Base-by-base conservation (phyloP, 129 eudicot species). In the Ambrosia artemisiifolia region DNA sequence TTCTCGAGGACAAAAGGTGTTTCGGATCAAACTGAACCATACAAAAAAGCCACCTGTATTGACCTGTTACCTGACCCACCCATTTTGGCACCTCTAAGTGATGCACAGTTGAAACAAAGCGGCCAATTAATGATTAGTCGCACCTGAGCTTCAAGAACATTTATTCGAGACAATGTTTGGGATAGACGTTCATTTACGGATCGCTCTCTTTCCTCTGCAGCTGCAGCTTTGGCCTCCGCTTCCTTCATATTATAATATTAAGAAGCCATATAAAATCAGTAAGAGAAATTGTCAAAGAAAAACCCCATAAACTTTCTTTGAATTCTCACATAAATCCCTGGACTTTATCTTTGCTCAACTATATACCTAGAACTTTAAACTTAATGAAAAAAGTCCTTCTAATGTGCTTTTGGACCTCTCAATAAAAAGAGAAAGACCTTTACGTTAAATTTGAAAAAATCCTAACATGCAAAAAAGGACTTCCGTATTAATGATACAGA, bases 81-180 rank as follows among this genome's bases (percentile, higher is more conserved):
- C 46, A 62, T 73, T 50, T 28, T 63, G 46, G 20, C 50, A 48
- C 70, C 71, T 33, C 6, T 63, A 35, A n/a, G 19, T 51, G 20
- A 50, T 4, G 44, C n/a, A 34, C 12, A 81, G 57, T 64, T 67
- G 54, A 63, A 51, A 20, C 44, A 66, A 48, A 46, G 48, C 54
- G 78, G 16, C 11, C 67, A 51, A n/a, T 69, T 70, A 32, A 54
- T 5, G 33, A 81, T 67, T 28, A 51, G 24, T 68, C 74, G 33
- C 73, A 92, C 98, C 98, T 92, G 98, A 79, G 96, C 96, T 84
- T 92, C 98, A 47, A 92, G 95, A 78, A 92, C 98, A 72, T 85
- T 87, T 68, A 89, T 80, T 49, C 98, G 88, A 70, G 98, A 92
- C 74, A 89, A 74, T 20, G 98, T 92, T 74, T 89, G 98, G 48